Evolutionary conservation across 306 rosid species (phyloP).

Genomic region (Nissolia schottii): DNA sequence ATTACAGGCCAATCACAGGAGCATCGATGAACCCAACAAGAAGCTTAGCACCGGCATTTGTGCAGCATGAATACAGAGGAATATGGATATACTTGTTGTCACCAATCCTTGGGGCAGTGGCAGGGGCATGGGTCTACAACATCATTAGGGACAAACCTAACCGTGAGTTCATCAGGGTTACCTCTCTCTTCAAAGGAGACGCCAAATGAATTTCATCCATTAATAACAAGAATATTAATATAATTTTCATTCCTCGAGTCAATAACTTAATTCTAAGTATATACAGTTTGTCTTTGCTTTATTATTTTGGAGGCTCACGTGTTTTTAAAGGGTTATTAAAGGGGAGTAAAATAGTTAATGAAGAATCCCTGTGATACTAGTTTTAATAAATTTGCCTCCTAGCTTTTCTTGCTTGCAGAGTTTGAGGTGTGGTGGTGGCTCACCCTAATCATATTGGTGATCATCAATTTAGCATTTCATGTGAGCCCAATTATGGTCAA

Average conservation of each 20-base stretch:
- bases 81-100: constrained; percentile 62
- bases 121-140: constrained; percentile 67
- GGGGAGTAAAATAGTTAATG: too few species aligned
- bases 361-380: too few species aligned
- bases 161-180: constrained; percentile 58
- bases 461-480: too few species aligned
- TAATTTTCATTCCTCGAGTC: not conserved
- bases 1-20: constrained; percentile 82
- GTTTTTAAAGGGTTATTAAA: too few species aligned
- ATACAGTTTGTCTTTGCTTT: not conserved
- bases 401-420: too few species aligned
- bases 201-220: constrained; percentile 14
- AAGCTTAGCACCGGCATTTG: constrained; percentile 77
- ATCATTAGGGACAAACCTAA: constrained; percentile 58
- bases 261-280: not conserved
- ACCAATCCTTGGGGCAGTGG: constrained; percentile 53
- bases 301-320: not conserved
- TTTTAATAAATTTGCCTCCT: not conserved
- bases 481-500: too few species aligned
- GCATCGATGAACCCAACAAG: constrained; percentile 95
- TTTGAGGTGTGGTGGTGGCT: too few species aligned
- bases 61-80: constrained; percentile 35
- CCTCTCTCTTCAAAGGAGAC: constrained; percentile 46
- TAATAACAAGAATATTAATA: too few species aligned
- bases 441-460: too few species aligned